Evolutionary conservation across 768 basidiomycete species (phyloP).

Genomic region (Boletus vermiculosoides): DNA sequence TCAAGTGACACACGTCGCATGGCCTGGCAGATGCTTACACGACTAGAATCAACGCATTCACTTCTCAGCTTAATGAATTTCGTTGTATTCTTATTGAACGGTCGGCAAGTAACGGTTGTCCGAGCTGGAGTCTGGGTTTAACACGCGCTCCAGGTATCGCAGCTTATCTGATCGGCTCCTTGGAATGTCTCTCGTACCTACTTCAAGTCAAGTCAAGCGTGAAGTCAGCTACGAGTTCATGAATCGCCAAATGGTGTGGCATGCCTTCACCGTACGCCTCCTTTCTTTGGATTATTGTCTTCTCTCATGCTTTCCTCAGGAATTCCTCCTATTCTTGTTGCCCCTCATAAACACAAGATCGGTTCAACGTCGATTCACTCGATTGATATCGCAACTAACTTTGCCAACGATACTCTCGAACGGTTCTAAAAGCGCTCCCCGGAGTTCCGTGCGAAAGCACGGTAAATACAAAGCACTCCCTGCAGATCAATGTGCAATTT

Average conservation of each 20-base stretch:
- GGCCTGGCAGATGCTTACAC: constrained; percentile 67
- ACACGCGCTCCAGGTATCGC: constrained; percentile 63
- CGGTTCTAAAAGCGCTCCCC: constrained; percentile 23
- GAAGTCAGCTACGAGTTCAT: constrained; percentile 98
- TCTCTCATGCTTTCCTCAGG: constrained; percentile 48
- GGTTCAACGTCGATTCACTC: constrained; percentile 56
- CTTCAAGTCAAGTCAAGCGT: constrained; percentile 63
- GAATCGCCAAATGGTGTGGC: constrained; percentile 99
- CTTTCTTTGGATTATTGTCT: background rate
- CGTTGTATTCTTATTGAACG: constrained; percentile 80
- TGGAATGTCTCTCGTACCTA: constrained; percentile 69
- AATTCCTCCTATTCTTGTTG: constrained; percentile 90
- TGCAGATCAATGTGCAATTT: constrained; percentile 84
- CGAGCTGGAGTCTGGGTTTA: background rate
- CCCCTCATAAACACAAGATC: constrained; percentile 76
- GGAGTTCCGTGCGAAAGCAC: constrained; percentile 19
- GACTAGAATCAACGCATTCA: constrained; percentile 65
- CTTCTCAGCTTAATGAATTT: constrained; percentile 72
- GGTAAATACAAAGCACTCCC: constrained; percentile 74
- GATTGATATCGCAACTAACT: constrained; percentile 28
- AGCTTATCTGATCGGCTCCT: constrained; percentile 80
- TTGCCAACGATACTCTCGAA: constrained; percentile 33
- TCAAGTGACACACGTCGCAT: constrained; percentile 70
- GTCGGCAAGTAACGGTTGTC: constrained; percentile 54
- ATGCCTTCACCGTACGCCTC: constrained; percentile 84